phyloP scores from a whole-genome alignment of 2,329 filamentous ascomycete species.

The Metarhizium guizhouense region DNA sequence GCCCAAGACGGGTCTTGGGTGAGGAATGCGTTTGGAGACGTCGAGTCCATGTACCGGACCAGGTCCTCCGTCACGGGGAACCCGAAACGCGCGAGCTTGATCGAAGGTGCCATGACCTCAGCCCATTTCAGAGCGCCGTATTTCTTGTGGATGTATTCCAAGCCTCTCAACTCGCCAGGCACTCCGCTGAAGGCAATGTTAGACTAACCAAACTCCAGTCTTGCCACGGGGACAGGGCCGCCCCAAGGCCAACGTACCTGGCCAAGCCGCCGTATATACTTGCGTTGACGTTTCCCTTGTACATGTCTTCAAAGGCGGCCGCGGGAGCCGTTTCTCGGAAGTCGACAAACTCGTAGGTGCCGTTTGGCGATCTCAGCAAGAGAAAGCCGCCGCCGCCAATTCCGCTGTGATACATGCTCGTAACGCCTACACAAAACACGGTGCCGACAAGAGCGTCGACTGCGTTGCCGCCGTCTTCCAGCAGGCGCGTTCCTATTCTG shows the following conservation, averaged over 20 bases:
- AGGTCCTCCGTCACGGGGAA: conserved; percentile 66
- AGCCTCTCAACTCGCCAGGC: conserved; percentile 62
- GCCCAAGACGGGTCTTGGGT: conserved; percentile 67
- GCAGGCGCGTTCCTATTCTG: conserved; percentile 45
- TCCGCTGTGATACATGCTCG: conserved; percentile 59
- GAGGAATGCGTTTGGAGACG: conserved; percentile 49
- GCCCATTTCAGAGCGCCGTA: conserved; percentile 59
- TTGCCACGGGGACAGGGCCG: conserved; percentile 9
- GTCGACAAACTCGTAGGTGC: conserved; percentile 70
- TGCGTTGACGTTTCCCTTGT: conserved; percentile 53
- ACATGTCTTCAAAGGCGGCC: conserved; percentile 75
- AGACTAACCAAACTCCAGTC: conserved; percentile 12
- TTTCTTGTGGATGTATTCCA: conserved; percentile 63
- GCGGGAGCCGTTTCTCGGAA: conserved; percentile 79
- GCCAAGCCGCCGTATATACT: conserved; percentile 65
- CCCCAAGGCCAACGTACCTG: conserved; percentile 41
- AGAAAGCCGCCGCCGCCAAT: conserved; percentile 76
- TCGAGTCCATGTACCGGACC: conserved; percentile 55
- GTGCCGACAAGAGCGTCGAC: conserved; percentile 58
- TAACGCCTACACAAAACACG: conserved; percentile 53
- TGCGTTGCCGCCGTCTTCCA: conserved; percentile 54
- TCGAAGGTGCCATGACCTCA: conserved; percentile 58
- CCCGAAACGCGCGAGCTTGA: conserved; percentile 62
- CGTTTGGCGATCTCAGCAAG: conserved; percentile 56
- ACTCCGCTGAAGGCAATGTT: conserved; percentile 38